Evolutionary conservation across 176 grass and related monocot species (phyloP).

Genomic region (Ampelocalamus luodianensis): DNA sequence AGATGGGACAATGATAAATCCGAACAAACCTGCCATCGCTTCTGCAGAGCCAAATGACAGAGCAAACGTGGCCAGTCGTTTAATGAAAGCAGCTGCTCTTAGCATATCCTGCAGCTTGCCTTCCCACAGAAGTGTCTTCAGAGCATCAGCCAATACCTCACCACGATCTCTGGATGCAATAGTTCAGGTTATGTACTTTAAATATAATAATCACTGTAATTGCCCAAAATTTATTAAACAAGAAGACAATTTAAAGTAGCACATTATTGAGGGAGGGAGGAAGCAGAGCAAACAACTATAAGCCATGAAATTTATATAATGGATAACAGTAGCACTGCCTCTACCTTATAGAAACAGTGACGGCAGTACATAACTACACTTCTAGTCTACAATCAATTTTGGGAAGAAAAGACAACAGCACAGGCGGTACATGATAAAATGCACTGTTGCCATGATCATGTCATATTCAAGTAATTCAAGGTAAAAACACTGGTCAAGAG

Average conservation of each 20-base stretch:
- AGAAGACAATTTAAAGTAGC: not conserved
- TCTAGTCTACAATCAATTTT: conserved; percentile 7
- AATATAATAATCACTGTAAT: conserved; percentile 2
- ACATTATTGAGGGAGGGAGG: not conserved
- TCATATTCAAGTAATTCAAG: not conserved
- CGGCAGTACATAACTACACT: not conserved
- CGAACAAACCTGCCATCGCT: conserved; percentile 71
- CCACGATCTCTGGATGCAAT: conserved; percentile 69
- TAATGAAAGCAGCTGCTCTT: conserved; percentile 89
- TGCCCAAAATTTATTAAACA: conserved; percentile 16
- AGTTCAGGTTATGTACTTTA: not conserved
- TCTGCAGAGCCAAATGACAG: conserved; percentile 88
- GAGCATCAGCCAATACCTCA: conserved; percentile 87
- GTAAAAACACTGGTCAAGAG: not conserved
- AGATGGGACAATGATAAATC: not conserved
- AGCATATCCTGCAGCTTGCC: conserved; percentile 90
- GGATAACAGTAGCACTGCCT: not conserved
- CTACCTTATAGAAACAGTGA: not conserved
- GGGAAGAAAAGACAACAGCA: not conserved
- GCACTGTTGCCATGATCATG: not conserved
- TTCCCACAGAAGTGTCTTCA: conserved; percentile 94
- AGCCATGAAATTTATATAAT: not conserved
- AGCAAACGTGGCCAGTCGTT: conserved; percentile 86
- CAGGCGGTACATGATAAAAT: not conserved
- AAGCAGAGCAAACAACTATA: not conserved